Base-by-base conservation (phyloP, 768 basidiomycete species). In the Kondoa subrosea region DNA sequence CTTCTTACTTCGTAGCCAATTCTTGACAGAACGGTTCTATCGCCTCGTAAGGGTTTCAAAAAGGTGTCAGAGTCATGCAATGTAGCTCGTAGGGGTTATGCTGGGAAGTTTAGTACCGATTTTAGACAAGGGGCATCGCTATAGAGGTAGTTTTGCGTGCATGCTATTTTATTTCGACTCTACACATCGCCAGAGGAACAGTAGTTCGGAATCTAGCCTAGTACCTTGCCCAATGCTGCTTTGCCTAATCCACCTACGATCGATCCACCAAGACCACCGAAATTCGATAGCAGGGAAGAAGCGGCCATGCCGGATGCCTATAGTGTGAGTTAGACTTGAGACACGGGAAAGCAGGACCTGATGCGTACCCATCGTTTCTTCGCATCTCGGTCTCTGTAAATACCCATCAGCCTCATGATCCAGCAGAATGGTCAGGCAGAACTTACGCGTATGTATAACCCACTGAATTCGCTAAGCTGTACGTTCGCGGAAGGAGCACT, bases 291-390 rank as follows among this genome's bases (percentile, higher is more conserved):
- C 85, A 88, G 88, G 40, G 81, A 82, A 1, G 83, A 82, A n/a
- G 85, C 80, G 15, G 84, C 82, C 21, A 88, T 81, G 30, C 81
- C 82, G 68, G 83, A 85, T 1, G 91, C 90, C n/a, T n/a, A n/a
- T n/a, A n/a, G n/a, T n/a, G n/a, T n/a, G n/a, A n/a, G n/a, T n/a
- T n/a, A n/a, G n/a, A n/a, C n/a, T n/a, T n/a, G n/a, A n/a, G n/a
- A n/a, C n/a, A n/a, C n/a, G n/a, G n/a, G n/a, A n/a, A n/a, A n/a
- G n/a, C n/a, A n/a, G n/a, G n/a, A n/a, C n/a, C n/a, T n/a, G n/a
- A n/a, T n/a, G n/a, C n/a, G n/a, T n/a, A n/a, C n/a, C 93, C 90
- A 96, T 65, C 85, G 84, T 73, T 86, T 83, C 77, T 95, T 95
- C 30, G 93, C 89, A 73, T 97, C 93, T 63, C 91, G 85, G 75